Conservation (phyloP, 1,284 basidiomycete species). For the Heterobasidion irregulare region DNA sequence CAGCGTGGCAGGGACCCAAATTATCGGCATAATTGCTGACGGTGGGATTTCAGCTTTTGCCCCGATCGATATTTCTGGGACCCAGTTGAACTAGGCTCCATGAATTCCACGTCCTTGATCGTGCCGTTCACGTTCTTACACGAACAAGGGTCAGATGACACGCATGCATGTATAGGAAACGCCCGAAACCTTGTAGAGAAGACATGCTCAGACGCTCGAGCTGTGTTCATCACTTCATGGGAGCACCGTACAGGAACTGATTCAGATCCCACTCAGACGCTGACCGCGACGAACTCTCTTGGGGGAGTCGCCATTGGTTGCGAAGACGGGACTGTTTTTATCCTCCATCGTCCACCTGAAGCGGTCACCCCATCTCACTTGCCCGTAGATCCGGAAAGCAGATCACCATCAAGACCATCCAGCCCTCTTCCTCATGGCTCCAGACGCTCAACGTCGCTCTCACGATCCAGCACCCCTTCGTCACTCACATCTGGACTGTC, state of each 20-base stretch:
- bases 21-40: no score
- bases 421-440: conserved; percentile 19
- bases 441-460: conserved; percentile 14
- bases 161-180: background rate
- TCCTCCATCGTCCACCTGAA: conserved; percentile 15
- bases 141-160: background rate
- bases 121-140: conserved; percentile 11
- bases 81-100: background rate
- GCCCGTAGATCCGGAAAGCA: conserved; percentile 5
- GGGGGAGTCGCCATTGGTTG: conserved; percentile 18
- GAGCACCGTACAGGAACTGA: background rate
- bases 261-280: background rate
- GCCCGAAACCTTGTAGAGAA: conserved; percentile 4
- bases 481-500: conserved; percentile 17
- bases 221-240: conserved; percentile 9
- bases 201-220: conserved; percentile 7
- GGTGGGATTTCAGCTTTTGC: no score
- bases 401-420: conserved; percentile 14
- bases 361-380: background rate
- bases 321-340: conserved; percentile 26
- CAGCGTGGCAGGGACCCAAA: no score
- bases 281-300: conserved; percentile 1
- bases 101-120: conserved; percentile 12
- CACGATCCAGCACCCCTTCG: conserved; percentile 25
- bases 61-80: no score